Conservation (phyloP, 2,329 filamentous ascomycete species). For the Phialemonium atrogriseum region DNA sequence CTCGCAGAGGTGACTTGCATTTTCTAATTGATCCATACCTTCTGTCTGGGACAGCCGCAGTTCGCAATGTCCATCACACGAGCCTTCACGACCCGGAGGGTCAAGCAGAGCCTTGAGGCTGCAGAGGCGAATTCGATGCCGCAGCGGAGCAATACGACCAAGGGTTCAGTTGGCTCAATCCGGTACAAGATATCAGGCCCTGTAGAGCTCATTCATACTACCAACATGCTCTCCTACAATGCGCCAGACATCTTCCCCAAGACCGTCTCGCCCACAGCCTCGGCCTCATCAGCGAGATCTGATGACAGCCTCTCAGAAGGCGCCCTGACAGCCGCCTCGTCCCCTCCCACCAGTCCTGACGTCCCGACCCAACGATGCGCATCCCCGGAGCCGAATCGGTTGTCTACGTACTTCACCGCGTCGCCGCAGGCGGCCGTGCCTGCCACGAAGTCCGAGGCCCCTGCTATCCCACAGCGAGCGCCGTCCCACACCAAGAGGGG, state of each 20-base stretch:
- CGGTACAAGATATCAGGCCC: slow-evolving; percentile 79
- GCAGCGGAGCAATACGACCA: slow-evolving; percentile 43
- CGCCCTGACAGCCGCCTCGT: slow-evolving; percentile 46
- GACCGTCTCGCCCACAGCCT: slow-evolving; percentile 39
- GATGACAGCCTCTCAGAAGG: slow-evolving; percentile 63
- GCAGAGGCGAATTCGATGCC: slow-evolving; percentile 31
- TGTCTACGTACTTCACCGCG: slow-evolving; percentile 58
- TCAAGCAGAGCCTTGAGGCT: slow-evolving; percentile 44
- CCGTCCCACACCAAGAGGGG: slow-evolving; percentile 79
- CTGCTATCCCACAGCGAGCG: slow-evolving; percentile 67
- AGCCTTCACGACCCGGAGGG: slow-evolving; percentile 63
- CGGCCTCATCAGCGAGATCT: slow-evolving; percentile 46
- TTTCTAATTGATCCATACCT: neutral
- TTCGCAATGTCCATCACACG: slow-evolving; percentile 44
- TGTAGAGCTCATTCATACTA: slow-evolving; percentile 81
- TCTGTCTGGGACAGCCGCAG: neutral
- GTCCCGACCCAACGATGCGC: slow-evolving; percentile 40
- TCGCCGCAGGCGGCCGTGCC: slow-evolving; percentile 36
- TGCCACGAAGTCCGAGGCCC: slow-evolving; percentile 36
- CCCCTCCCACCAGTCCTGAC: slow-evolving; percentile 62
- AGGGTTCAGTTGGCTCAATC: slow-evolving; percentile 36
- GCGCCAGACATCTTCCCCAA: slow-evolving; percentile 66
- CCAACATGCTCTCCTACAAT: slow-evolving; percentile 93
- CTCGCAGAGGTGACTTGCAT: neutral
- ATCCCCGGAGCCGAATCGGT: slow-evolving; percentile 55